These are phyloP conservation scores for Plasmodium berghei DNA, from an alignment of 169 alveolate species.

Conservation along the genomic window DNA sequence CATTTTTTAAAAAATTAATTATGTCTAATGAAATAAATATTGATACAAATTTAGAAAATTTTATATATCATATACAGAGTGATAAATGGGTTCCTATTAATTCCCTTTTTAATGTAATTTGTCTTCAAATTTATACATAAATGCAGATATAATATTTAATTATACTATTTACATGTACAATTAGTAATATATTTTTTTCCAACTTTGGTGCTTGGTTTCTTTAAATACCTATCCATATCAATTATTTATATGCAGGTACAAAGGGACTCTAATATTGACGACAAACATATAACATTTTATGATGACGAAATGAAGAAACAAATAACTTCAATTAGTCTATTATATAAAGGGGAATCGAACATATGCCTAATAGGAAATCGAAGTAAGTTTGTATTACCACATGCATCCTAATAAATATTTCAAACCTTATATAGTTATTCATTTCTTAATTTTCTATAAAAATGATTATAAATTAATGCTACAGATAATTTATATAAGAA, in stretches of 20 bases:
- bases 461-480: background rate
- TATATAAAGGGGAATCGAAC: slow-evolving; percentile 57
- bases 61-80: slow-evolving; percentile 43
- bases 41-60: slow-evolving; percentile 18
- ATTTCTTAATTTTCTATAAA: background rate
- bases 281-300: slow-evolving; percentile 46
- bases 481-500: background rate
- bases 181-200: background rate
- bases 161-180: background rate
- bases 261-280: slow-evolving; percentile 11
- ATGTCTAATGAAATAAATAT: slow-evolving; percentile 6
- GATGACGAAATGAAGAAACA: slow-evolving; percentile 66
- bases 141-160: background rate
- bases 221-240: background rate
- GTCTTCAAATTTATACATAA: background rate
- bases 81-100: slow-evolving; percentile 38
- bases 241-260: slow-evolving; percentile 13
- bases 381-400: slow-evolving; percentile 22
- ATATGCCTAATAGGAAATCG: slow-evolving; percentile 56
- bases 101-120: slow-evolving; percentile 38
- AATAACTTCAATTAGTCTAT: slow-evolving; percentile 48
- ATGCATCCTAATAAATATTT: background rate
- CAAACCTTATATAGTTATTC: background rate
- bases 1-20: slow-evolving; percentile 41
- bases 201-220: background rate